A percentile compares a stretch with the other conserved stretches of the same genome.
phyloP scores from a whole-genome alignment of 306 rosid species.

The Cyamopsis tetragonoloba region DNA sequence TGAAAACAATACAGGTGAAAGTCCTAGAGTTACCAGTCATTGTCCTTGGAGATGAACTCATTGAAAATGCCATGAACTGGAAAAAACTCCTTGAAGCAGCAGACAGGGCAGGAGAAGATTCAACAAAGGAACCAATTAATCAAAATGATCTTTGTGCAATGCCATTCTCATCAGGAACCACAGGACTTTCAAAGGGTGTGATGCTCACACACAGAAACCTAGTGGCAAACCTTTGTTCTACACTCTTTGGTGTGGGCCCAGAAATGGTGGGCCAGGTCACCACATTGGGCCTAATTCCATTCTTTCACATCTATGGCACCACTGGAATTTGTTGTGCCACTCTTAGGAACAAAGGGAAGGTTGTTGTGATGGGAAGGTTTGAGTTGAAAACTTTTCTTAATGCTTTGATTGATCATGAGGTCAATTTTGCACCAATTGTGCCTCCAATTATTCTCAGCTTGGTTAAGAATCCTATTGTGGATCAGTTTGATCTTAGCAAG shows the following conservation, averaged over 20 bases:
- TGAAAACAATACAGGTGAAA: conserved; percentile 55
- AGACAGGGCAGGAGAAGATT: conserved; percentile 44
- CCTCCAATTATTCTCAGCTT: conserved; percentile 81
- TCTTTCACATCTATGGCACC: conserved; percentile 87
- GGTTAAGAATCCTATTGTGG: conserved; percentile 76
- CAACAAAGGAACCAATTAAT: conserved; percentile 24
- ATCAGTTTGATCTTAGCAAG: conserved; percentile 72
- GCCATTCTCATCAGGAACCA: conserved; percentile 97
- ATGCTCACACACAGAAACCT: conserved; percentile 80
- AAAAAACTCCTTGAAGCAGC: conserved; percentile 71
- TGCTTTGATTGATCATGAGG: conserved; percentile 70
- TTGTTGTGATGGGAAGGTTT: conserved; percentile 81
- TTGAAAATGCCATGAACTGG: conserved; percentile 80
- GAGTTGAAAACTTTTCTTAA: conserved; percentile 64
- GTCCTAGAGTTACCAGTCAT: conserved; percentile 57
- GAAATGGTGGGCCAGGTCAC: conserved; percentile 78
- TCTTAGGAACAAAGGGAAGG: conserved; percentile 77
- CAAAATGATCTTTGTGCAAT: conserved; percentile 86
- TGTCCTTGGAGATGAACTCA: conserved; percentile 52
- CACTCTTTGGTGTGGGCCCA: conserved; percentile 52
- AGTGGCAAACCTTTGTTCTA: conserved; percentile 81
- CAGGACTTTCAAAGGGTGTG: conserved; percentile 89
- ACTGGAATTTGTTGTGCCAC: conserved; percentile 95
- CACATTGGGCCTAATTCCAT: conserved; percentile 71
- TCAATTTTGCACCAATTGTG: conserved; percentile 85